Conservation (phyloP, 106 monocot genomes). For the Apostasia ramifera region DNA sequence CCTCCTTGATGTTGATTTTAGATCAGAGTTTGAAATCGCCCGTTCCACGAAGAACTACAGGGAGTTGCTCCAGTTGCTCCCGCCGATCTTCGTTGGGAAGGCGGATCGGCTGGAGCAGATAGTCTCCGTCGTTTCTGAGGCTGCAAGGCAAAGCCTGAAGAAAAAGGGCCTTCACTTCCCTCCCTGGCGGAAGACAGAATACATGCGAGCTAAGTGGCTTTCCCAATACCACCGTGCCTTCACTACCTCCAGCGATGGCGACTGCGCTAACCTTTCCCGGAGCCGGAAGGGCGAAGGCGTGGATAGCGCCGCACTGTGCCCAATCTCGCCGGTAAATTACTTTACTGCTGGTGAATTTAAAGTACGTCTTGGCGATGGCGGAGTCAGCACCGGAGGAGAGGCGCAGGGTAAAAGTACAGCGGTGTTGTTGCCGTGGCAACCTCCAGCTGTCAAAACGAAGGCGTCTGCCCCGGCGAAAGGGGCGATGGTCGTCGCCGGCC, state of each 20-base stretch:
- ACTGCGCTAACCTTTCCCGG: not conserved
- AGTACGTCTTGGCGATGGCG: not conserved
- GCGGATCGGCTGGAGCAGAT: slow-evolving; percentile 41
- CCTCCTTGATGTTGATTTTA: slow-evolving; percentile 60
- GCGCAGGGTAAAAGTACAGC: slow-evolving; percentile 3
- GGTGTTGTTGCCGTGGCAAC: slow-evolving; percentile 13
- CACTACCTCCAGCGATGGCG: not conserved
- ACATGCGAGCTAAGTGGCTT: slow-evolving; percentile 68
- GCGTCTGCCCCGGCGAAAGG: not conserved
- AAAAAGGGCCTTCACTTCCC: slow-evolving; percentile 72
- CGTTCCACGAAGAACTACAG: slow-evolving; percentile 58
- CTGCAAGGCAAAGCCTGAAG: slow-evolving; percentile 55
- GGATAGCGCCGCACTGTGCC: not conserved
- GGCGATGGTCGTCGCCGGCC: slow-evolving; percentile 29
- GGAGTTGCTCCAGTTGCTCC: slow-evolving; percentile 43
- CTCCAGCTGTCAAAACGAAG: slow-evolving; percentile 20
- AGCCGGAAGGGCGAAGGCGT: slow-evolving; percentile 10
- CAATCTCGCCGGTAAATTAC: slow-evolving; percentile 6
- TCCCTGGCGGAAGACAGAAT: slow-evolving; percentile 68
- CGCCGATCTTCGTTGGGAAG: slow-evolving; percentile 56
- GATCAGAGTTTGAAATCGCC: slow-evolving; percentile 72
- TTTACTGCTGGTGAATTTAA: slow-evolving; percentile 2
- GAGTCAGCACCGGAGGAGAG: not conserved
- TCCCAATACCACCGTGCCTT: slow-evolving; percentile 8
- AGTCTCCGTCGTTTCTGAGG: slow-evolving; percentile 47